A percentile compares a stretch with the other conserved stretches of the same genome.
Evolutionary conservation across 2,329 filamentous ascomycete species (phyloP).

Genomic region (Colletotrichum shisoi): DNA sequence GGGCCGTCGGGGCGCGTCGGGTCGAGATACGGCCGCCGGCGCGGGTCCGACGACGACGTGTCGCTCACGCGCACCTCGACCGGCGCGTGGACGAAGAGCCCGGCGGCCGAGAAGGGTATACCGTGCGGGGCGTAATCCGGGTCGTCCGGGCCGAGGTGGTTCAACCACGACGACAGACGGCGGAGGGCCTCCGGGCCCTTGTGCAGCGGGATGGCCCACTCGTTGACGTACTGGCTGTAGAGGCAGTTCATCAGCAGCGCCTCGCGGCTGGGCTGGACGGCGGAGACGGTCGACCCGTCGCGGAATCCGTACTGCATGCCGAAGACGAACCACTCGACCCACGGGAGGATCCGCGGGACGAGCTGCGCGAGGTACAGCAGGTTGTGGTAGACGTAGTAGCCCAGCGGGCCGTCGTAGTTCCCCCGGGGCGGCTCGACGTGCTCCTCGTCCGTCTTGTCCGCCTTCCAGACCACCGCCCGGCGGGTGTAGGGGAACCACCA

Average conservation of each 20-base stretch:
- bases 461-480: constrained; percentile 87
- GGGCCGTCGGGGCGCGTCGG: constrained; percentile 73
- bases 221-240: constrained; percentile 98
- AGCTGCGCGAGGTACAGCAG: constrained; percentile 82
- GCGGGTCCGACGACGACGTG: constrained; percentile 54
- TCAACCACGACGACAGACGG: constrained; percentile 86
- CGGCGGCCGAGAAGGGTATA: constrained; percentile 83
- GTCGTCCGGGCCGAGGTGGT: constrained; percentile 68
- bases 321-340: constrained; percentile 95
- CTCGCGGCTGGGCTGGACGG: constrained; percentile 78
- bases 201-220: constrained; percentile 90
- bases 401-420: constrained; percentile 83
- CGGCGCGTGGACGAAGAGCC: constrained; percentile 85
- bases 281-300: constrained; percentile 71
- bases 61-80: constrained; percentile 89
- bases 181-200: constrained; percentile 87
- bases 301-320: constrained; percentile 96
- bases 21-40: constrained; percentile 65
- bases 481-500: constrained; percentile 98
- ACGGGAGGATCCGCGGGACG: constrained; percentile 80
- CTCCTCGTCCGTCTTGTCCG: constrained; percentile 75
- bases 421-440: constrained; percentile 66
- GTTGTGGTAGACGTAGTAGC: constrained; percentile 91
- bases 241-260: constrained; percentile 96
- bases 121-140: constrained; percentile 67